Conservation (phyloP, 2,329 filamentous ascomycete species). For the Rosellinia necatrix region DNA sequence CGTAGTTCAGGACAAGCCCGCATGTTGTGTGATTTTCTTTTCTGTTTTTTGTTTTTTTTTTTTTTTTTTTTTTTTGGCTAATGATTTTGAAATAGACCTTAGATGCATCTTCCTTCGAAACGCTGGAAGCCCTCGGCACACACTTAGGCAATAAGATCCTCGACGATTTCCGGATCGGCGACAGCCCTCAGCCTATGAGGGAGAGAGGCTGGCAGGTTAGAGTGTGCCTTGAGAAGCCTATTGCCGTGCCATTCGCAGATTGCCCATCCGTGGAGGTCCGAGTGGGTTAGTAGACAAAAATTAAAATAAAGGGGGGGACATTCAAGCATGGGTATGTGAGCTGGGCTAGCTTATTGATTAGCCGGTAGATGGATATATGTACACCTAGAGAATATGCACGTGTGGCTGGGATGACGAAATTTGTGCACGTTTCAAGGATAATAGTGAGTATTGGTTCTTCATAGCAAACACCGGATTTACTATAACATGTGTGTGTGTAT, state of each 20-base stretch:
- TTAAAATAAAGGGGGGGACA: neutral
- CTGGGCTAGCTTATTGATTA: neutral
- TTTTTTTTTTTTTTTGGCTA: neutral
- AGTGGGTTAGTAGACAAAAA: slow-evolving; percentile 33
- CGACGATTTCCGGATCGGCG: slow-evolving; percentile 45
- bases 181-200: slow-evolving; percentile 42
- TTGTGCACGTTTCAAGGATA: too few species aligned
- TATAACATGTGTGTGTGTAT: neutral
- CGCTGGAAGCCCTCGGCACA: slow-evolving; percentile 64
- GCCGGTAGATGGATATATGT: neutral
- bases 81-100: slow-evolving; percentile 58
- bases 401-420: too few species aligned
- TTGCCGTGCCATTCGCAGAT: slow-evolving; percentile 74
- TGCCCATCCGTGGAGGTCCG: slow-evolving; percentile 69
- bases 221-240: slow-evolving; percentile 71
- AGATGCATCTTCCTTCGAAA: slow-evolving; percentile 62
- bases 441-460: neutral
- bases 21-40: too few species aligned
- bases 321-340: neutral
- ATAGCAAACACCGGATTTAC: neutral
- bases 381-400: neutral
- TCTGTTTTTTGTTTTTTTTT: neutral
- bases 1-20: too few species aligned
- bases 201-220: slow-evolving; percentile 57
- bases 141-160: slow-evolving; percentile 53